phyloP scores from a whole-genome alignment of 306 rosid species.

The Mimosa pudica region DNA sequence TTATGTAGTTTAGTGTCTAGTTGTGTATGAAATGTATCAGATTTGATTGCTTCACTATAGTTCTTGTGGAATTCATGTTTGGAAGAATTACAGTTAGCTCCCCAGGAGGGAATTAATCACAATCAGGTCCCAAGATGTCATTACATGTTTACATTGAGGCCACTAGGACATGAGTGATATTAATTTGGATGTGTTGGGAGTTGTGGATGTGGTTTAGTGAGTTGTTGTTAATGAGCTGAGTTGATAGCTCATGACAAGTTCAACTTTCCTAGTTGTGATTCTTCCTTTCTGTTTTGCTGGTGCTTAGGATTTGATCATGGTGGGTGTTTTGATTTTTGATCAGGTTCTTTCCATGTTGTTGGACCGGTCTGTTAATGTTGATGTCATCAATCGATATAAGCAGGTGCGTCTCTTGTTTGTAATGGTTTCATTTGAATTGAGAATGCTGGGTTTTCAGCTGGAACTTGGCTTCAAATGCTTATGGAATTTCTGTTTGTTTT shows the following conservation, averaged over 20 bases:
- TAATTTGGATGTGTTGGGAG: too few species aligned
- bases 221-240: too few species aligned
- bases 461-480: neutral
- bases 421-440: neutral
- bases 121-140: too few species aligned
- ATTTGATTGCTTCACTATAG: neutral
- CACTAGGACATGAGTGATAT: too few species aligned
- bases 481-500: constrained; percentile 17
- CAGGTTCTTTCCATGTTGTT: constrained; percentile 73
- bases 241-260: too few species aligned
- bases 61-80: too few species aligned
- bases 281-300: neutral
- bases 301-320: constrained; percentile 16
- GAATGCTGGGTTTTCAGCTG: constrained; percentile 14
- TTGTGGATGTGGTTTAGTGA: too few species aligned
- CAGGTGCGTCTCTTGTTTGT: constrained; percentile 47
- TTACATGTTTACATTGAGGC: too few species aligned
- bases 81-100: too few species aligned
- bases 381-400: constrained; percentile 66
- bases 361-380: constrained; percentile 61
- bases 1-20: neutral
- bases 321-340: constrained; percentile 33
- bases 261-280: too few species aligned
- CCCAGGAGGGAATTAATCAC: too few species aligned
- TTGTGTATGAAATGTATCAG: neutral